Percentiles rank a stretch among this genome's conserved stretches.
Evolutionary conservation across 345 rosid species (phyloP).

Genomic region (Brassica nigra): DNA sequence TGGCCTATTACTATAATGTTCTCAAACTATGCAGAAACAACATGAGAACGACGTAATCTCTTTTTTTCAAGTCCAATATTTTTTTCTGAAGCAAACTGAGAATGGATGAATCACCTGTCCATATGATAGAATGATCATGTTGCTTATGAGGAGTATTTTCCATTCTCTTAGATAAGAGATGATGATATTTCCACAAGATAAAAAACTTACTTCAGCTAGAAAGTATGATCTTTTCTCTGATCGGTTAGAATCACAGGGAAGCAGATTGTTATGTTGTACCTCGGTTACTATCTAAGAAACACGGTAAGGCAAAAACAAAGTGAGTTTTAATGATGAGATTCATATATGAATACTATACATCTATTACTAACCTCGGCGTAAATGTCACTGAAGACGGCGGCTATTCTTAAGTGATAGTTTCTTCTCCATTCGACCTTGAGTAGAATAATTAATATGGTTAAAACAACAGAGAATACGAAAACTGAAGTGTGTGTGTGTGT

Average conservation of each 20-base stretch:
- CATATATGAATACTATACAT: background rate
- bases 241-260: background rate
- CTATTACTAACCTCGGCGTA: background rate
- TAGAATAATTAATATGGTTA: background rate
- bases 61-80: slow-evolving; percentile 75
- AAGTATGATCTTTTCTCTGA: background rate
- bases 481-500: background rate
- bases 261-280: background rate
- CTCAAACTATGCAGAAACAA: slow-evolving; percentile 59
- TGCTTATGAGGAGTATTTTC: background rate
- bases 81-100: slow-evolving; percentile 73
- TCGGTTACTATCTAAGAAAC: background rate
- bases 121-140: slow-evolving; percentile 10
- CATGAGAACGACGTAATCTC: slow-evolving; percentile 76
- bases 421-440: background rate
- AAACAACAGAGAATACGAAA: background rate
- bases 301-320: background rate
- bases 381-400: background rate
- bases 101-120: slow-evolving; percentile 73
- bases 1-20: slow-evolving; percentile 83
- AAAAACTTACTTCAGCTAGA: slow-evolving; percentile 50
- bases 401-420: background rate
- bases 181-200: background rate
- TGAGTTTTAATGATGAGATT: background rate
- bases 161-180: background rate